phyloP scores from a whole-genome alignment of 495 filamentous ascomycete genomes.

The Penicillium mononematosum region DNA sequence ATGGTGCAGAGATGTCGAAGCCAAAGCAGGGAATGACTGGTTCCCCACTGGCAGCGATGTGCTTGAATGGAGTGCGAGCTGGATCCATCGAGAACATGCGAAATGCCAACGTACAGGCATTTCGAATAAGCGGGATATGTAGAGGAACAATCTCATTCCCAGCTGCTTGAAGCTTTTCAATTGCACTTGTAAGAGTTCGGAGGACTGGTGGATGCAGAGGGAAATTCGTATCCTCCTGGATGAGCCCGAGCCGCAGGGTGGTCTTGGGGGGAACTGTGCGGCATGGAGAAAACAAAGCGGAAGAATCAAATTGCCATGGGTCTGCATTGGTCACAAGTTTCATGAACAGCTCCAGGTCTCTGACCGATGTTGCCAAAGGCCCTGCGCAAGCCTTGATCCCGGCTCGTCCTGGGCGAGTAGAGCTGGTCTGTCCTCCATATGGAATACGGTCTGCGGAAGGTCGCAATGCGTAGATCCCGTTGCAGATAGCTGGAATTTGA shows the following conservation, averaged over 20 bases:
- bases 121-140: conserved; percentile 11
- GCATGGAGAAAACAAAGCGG: conserved; percentile 21
- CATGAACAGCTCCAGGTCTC: conserved; percentile 53
- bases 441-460: conserved; percentile 32
- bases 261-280: conserved; percentile 7
- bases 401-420: conserved; percentile 22
- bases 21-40: conserved; percentile 24
- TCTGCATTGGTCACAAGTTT: conserved; percentile 4
- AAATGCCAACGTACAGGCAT: conserved; percentile 18
- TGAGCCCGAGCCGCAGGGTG: conserved; percentile 12
- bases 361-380: conserved; percentile 55
- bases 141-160: conserved; percentile 20
- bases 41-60: conserved; percentile 27
- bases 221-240: conserved; percentile 18
- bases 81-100: conserved; percentile 27
- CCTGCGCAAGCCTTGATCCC: conserved; percentile 37
- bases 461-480: conserved; percentile 45
- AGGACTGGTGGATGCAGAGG: conserved; percentile 24
- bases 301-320: conserved; percentile 12
- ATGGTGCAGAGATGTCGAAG: conserved; percentile 16
- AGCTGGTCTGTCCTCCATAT: conserved; percentile 36
- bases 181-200: conserved; percentile 14
- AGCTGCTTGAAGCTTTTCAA: conserved; percentile 5
- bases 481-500: conserved; percentile 58
- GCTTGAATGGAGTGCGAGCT: conserved; percentile 14